These are phyloP conservation scores for Syzygium malaccense DNA, from an alignment of 441 rosid species.

Conservation along the genomic window DNA sequence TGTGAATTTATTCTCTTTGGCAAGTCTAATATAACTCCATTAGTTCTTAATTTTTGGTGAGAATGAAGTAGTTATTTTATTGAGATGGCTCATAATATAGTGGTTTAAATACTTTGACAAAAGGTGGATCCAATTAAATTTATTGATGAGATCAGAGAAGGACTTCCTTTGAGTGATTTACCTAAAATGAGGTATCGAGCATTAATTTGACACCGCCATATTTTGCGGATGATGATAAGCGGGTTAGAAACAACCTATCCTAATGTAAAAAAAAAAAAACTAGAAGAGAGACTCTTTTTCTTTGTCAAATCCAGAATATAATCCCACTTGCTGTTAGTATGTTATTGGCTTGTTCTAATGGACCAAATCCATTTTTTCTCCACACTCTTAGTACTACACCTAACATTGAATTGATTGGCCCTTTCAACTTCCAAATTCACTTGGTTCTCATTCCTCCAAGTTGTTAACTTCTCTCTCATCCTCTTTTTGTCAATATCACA, in stretches of 20 bases:
- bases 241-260: neutral
- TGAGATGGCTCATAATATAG: neutral
- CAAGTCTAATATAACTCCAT: neutral
- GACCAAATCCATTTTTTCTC: neutral
- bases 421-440: neutral
- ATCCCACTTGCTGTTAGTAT: neutral
- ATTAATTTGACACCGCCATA: neutral
- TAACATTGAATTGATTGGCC: neutral
- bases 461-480: neutral
- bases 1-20: neutral
- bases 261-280: neutral
- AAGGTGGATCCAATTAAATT: neutral
- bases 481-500: constrained; percentile 4
- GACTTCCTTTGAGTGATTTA: neutral
- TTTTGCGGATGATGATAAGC: neutral
- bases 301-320: neutral
- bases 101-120: neutral
- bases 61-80: neutral
- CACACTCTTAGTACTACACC: neutral
- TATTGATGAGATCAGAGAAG: neutral
- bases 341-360: neutral
- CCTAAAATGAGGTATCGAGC: neutral
- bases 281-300: neutral
- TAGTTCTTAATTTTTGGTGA: neutral
- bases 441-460: constrained; percentile 5